Evolutionary conservation across 371 early-diverging fungal genomes (phyloP).

Genomic region (Nematocida major): DNA sequence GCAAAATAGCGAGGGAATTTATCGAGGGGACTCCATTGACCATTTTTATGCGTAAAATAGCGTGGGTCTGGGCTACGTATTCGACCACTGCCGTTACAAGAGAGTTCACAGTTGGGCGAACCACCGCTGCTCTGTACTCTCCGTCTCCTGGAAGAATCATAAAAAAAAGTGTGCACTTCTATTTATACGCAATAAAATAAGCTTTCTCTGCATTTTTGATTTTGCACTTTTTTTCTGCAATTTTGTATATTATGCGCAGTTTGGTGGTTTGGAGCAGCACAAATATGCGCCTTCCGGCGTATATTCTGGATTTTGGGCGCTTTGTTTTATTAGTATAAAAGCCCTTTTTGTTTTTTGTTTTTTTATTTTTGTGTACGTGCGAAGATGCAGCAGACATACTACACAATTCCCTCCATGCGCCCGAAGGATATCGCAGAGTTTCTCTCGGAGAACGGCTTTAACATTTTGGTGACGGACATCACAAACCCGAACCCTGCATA

Average conservation of each 20-base stretch:
- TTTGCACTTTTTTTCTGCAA: no score
- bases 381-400: conserved; percentile 20
- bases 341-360: no score
- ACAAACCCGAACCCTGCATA: conserved; percentile 27
- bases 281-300: no score
- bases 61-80: conserved; percentile 21
- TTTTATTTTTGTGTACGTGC: conserved; percentile 27
- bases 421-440: conserved; percentile 33
- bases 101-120: conserved; percentile 14
- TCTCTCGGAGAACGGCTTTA: conserved; percentile 45
- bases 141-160: conserved; percentile 26
- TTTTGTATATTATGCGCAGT: no score
- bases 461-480: conserved; percentile 28
- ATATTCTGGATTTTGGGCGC: neutral
- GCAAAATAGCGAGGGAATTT: neutral
- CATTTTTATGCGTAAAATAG: neutral
- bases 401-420: conserved; percentile 35
- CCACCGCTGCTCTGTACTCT: neutral
- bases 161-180: neutral
- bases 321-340: no score
- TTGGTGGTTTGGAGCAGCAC: no score
- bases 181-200: neutral
- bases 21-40: conserved; percentile 24
- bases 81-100: conserved; percentile 30
- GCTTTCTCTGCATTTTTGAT: no score